Conservation (phyloP, 352 stramenopile genomes). For the Pythium phragmiticola region DNA sequence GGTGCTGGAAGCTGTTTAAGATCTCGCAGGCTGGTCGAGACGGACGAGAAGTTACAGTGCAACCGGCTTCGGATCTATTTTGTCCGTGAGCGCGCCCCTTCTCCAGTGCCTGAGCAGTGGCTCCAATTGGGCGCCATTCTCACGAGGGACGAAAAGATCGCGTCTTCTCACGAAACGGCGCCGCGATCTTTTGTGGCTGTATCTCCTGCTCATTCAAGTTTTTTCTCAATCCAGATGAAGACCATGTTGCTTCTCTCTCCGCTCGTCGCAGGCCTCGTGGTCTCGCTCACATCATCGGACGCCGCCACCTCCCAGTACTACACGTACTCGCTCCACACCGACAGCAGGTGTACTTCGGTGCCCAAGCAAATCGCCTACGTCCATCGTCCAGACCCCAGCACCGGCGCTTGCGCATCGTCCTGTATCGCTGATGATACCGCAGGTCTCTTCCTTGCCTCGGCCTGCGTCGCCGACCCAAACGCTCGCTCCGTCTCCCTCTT, state of each 20-base stretch:
- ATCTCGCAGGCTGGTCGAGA: no score
- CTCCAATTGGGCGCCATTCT: no score
- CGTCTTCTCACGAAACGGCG: no score
- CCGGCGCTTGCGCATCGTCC: background rate
- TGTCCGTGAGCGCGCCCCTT: no score
- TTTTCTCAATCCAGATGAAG: background rate
- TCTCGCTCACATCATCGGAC: no score
- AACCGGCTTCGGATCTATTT: no score
- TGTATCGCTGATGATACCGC: background rate
- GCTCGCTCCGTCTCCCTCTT: slow-evolving; percentile 4
- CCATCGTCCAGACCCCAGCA: background rate
- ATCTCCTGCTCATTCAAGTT: background rate
- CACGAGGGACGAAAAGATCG: no score
- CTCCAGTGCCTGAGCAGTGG: no score
- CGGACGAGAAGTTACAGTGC: no score
- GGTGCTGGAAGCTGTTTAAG: no score
- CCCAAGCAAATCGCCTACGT: slow-evolving; percentile 22
- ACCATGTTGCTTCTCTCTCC: background rate
- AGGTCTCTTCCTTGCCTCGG: slow-evolving; percentile 4
- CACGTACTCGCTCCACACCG: slow-evolving; percentile 18
- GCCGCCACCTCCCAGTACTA: slow-evolving; percentile 6
- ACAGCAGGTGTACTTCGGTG: slow-evolving; percentile 10
- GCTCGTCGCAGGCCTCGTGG: background rate
- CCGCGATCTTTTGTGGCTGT: no score
- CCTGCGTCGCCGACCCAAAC: slow-evolving; percentile 8